phyloP scores from a whole-genome alignment of 2,329 filamentous ascomycete species.

The Ophiocordyceps unilateralis region DNA sequence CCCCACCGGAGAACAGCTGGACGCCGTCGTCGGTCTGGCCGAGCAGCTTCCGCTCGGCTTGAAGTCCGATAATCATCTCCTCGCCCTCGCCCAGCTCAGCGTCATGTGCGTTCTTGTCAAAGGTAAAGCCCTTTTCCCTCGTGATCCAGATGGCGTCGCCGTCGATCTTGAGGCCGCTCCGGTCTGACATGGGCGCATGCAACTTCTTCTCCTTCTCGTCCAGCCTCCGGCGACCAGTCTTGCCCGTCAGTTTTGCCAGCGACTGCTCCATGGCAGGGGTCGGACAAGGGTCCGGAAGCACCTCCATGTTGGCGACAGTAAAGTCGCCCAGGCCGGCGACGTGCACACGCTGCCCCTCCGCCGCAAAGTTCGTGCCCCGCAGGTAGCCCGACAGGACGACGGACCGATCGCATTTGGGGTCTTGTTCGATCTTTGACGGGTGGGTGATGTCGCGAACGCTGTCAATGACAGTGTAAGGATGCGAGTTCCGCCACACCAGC shows the following conservation, averaged over 20 bases:
- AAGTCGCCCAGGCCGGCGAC: slow-evolving; percentile 86
- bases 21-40: slow-evolving; percentile 72
- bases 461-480: slow-evolving; percentile 87
- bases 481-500: slow-evolving; percentile 90
- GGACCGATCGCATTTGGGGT: slow-evolving; percentile 78
- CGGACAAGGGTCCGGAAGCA: slow-evolving; percentile 83
- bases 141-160: slow-evolving; percentile 91
- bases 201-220: slow-evolving; percentile 95
- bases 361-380: slow-evolving; percentile 83
- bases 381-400: slow-evolving; percentile 88
- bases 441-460: slow-evolving; percentile 92
- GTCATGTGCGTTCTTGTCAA: slow-evolving; percentile 48
- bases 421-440: slow-evolving; percentile 74
- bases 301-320: slow-evolving; percentile 66
- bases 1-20: slow-evolving; percentile 67
- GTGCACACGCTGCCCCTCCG: slow-evolving; percentile 72
- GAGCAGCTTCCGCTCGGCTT: slow-evolving; percentile 64
- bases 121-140: slow-evolving; percentile 54
- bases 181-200: slow-evolving; percentile 96
- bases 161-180: slow-evolving; percentile 87
- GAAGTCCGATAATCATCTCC: slow-evolving; percentile 80
- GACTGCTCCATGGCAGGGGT: slow-evolving; percentile 84
- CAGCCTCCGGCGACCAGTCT: slow-evolving; percentile 60
- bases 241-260: slow-evolving; percentile 67
- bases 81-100: slow-evolving; percentile 81